Evolutionary conservation across 108 stramenopile genomes (phyloP), one percentile per base, ranked within the genome.

Genomic region (Phaeodactylum tricornutum): DNA sequence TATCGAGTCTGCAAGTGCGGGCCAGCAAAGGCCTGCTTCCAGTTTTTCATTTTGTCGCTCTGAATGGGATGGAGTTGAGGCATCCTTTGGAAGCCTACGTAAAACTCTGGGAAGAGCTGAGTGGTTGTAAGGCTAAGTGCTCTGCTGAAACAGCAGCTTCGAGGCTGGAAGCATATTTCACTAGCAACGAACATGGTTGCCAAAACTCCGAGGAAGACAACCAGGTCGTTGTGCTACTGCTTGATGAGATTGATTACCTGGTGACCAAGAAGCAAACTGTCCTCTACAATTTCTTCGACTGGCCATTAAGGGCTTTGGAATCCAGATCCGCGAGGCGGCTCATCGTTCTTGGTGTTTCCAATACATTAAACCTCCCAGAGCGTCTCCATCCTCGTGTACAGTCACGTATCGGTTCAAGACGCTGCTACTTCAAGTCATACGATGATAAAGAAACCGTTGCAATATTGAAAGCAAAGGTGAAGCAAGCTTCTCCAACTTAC

Each of bases 231-330:
- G 75, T 84, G 15, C 59, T 93, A 4, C 59, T 97, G 44, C 59
- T 99, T 27, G 98, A 99, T 60, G 98, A 99, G 67, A 91, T 99
- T 30, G 98, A 99, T 54, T 96, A 93, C 62, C 69, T 99, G 51
- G 81, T 96, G 5, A 97, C 96, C 1, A 57, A 74, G 16, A 79
- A 95, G 50, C 84, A 97, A 55, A 83, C 89, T 17, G 87, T 97
- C 7, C 51, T 99, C 3, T 97, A 96, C 76, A 95, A 95, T 53
- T 79, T 99, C 21, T 97, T 99, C 57, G 92, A 97, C 50, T 99
- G 98, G 98, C 96, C 98, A 6, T 34, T 50, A 11, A 14, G 43
- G 5, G 17, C 47, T 8, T 38, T 23, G 21, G 16, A 30, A 37
- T 3, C 3, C 26, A n/a, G n/a, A n/a, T n/a, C n/a, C n/a, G n/a